Evolutionary conservation across 208 protist genomes (phyloP).

Genomic region (Wallacemonas sp.): DNA sequence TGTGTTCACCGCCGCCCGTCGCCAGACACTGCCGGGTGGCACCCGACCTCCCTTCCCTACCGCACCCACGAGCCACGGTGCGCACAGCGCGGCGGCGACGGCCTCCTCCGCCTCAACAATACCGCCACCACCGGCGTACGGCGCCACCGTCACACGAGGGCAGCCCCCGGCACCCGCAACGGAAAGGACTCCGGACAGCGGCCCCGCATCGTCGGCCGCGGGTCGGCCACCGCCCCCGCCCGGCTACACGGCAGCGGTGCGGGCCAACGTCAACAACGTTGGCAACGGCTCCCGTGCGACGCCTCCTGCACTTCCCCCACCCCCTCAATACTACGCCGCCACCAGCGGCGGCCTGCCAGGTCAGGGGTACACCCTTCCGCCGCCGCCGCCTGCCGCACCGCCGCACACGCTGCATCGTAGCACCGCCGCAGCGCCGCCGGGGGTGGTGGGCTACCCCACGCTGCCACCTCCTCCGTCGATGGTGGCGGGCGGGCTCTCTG

Average conservation of each 20-base stretch:
- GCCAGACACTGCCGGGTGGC: background rate
- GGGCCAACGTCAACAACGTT: background rate
- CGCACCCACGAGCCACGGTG: no score
- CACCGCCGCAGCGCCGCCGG: slow-evolving; percentile 3
- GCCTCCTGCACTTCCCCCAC: background rate
- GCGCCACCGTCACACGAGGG: background rate
- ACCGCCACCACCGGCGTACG: background rate
- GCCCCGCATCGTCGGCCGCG: background rate
- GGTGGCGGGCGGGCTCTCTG: background rate
- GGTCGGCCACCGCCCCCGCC: background rate
- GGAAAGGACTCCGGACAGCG: no score
- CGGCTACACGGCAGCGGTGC: background rate
- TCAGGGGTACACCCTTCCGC: no score
- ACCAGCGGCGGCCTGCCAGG: background rate
- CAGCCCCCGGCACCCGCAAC: no score
- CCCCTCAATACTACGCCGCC: background rate
- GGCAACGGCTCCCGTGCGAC: no score
- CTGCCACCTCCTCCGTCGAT: slow-evolving; percentile 33
- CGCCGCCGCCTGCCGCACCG: slow-evolving; percentile 13
- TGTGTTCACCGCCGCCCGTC: background rate
- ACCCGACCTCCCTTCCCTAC: no score
- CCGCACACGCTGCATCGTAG: background rate
- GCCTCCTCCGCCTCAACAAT: no score
- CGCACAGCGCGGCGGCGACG: no score
- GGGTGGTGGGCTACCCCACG: slow-evolving; percentile 9